phyloP scores from a whole-genome alignment of 2,329 filamentous ascomycete species.

The Bipolaris oryzae region DNA sequence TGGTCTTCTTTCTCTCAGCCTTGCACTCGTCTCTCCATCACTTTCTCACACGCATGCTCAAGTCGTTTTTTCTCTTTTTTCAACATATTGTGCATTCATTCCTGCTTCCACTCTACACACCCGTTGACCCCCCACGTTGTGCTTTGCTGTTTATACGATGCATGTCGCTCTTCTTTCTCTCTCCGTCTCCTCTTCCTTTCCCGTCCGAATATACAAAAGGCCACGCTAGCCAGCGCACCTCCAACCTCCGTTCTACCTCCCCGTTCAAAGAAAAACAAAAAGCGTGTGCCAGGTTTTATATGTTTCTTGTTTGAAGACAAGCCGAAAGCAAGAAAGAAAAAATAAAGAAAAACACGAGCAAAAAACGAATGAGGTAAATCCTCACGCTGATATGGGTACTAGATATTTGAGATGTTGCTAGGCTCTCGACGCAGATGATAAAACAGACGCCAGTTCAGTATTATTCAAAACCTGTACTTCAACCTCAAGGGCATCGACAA shows the following conservation, averaged over 20 bases:
- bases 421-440: conserved; percentile 45
- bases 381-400: conserved; percentile 8
- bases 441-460: conserved; percentile 20
- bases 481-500: conserved; percentile 47
- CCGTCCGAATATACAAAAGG: background rate
- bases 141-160: background rate
- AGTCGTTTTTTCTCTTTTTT: background rate
- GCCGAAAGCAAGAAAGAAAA: background rate
- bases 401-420: conserved; percentile 20
- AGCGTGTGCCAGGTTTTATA: conserved; percentile 22
- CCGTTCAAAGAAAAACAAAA: conserved; percentile 2
- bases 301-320: conserved; percentile 21
- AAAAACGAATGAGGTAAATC: background rate
- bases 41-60: background rate
- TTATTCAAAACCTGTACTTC: conserved; percentile 44
- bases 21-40: background rate
- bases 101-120: background rate
- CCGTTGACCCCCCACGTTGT: background rate
- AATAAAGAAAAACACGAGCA: background rate
- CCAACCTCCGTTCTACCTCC: background rate
- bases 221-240: conserved; percentile 7
- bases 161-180: background rate
- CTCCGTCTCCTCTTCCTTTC: background rate
- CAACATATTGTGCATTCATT: background rate
- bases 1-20: background rate